These are phyloP conservation scores for Puccinia coronata DNA, from an alignment of 1,284 basidiomycete species.

Conservation along the genomic window DNA sequence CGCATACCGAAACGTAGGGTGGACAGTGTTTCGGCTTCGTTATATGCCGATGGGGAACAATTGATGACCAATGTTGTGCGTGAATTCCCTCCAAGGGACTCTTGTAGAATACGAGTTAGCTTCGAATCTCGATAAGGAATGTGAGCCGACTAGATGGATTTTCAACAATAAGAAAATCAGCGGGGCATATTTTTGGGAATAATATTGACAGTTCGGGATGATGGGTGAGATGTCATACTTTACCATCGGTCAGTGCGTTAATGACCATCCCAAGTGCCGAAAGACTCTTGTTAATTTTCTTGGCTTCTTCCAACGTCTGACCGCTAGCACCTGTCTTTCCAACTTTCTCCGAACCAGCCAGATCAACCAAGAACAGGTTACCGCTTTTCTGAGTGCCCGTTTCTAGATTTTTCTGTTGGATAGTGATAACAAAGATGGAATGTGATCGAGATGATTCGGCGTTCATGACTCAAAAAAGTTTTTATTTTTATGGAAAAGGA, in stretches of 20 bases:
- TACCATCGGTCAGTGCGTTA: constrained; percentile 93
- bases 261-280: constrained; percentile 99
- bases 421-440: constrained; percentile 97
- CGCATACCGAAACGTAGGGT: constrained; percentile 94
- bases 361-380: constrained; percentile 94
- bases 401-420: constrained; percentile 94
- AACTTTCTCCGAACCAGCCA: constrained; percentile 98
- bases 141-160: constrained; percentile 78
- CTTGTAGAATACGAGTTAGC: constrained; percentile 98
- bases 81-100: constrained; percentile 98
- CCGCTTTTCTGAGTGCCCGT: constrained; percentile 91
- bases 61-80: constrained; percentile 99
- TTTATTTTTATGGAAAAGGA: neutral
- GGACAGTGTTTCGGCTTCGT: constrained; percentile 93
- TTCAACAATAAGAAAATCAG: neutral
- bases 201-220: neutral
- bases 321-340: constrained; percentile 99
- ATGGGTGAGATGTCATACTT: constrained; percentile 64
- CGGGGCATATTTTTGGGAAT: neutral
- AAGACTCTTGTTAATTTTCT: constrained; percentile 99
- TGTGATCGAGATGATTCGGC: constrained; percentile 98
- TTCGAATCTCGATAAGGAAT: constrained; percentile 99
- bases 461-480: constrained; percentile 86
- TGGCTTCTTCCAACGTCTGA: constrained; percentile 97
- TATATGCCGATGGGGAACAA: constrained; percentile 95